Conservation (phyloP, 768 basidiomycete genomes). For the Rhodocollybia butyracea region DNA sequence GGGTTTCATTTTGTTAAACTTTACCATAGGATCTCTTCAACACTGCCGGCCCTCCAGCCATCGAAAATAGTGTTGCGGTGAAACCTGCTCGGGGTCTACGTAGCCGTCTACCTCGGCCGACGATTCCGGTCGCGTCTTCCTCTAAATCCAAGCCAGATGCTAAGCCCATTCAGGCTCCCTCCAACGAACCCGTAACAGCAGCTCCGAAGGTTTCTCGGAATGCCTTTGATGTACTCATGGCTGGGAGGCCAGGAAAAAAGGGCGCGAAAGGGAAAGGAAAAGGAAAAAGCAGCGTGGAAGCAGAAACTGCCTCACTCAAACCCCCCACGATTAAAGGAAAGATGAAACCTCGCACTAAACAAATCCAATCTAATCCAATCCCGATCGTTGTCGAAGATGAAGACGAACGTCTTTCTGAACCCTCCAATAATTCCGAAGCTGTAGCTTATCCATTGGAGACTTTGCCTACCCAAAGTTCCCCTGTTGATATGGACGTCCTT, state of each 20-base stretch:
- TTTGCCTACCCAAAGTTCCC: not conserved
- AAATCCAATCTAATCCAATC: not conserved
- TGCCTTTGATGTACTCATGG: constrained; percentile 1
- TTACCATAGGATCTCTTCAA: not conserved
- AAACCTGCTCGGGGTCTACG: not conserved
- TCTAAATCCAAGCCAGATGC: not conserved
- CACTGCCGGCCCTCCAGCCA: not conserved
- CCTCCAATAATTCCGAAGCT: not conserved
- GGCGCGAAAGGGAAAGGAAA: not conserved
- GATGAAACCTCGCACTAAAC: constrained; percentile 3
- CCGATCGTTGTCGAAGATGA: not conserved
- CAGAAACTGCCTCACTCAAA: not conserved
- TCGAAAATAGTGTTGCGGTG: not conserved
- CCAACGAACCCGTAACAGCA: not conserved
- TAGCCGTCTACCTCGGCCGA: constrained; percentile 5
- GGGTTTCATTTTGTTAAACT: not conserved
- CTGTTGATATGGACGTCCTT: not conserved
- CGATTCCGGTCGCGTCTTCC: constrained; percentile 1
- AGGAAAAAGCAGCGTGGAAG: not conserved
- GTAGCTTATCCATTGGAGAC: not conserved
- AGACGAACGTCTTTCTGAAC: not conserved
- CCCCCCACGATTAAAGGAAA: not conserved
- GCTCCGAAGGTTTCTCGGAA: not conserved
- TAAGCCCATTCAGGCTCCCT: not conserved
- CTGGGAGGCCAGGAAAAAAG: not conserved